Evolutionary conservation across 192 early-diverging fungal genomes (phyloP).

Genomic region (Coemansia sp.): DNA sequence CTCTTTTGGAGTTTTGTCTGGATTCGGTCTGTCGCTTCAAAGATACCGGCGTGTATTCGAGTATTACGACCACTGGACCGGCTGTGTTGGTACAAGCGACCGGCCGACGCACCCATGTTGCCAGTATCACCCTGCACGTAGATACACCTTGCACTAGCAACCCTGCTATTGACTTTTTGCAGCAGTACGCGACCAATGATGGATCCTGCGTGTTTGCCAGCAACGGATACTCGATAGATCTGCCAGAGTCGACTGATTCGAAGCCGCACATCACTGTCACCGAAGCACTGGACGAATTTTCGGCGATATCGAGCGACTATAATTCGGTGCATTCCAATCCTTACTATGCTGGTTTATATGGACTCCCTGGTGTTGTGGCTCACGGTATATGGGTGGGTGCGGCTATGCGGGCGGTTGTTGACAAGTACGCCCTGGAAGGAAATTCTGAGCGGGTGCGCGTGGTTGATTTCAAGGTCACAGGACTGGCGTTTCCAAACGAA

Average conservation of each 20-base stretch:
- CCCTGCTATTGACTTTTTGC: slow-evolving; percentile 78
- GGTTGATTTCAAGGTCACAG: slow-evolving; percentile 76
- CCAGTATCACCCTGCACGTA: slow-evolving; percentile 67
- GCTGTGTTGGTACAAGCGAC: slow-evolving; percentile 57
- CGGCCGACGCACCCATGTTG: slow-evolving; percentile 70
- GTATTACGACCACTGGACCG: slow-evolving; percentile 68
- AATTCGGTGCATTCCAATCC: slow-evolving; percentile 93
- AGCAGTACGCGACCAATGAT: slow-evolving; percentile 66
- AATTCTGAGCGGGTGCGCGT: slow-evolving; percentile 75
- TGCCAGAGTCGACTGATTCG: not conserved
- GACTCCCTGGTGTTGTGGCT: slow-evolving; percentile 84
- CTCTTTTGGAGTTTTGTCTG: slow-evolving; percentile 77
- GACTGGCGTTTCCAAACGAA: slow-evolving; percentile 87
- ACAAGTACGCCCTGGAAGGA: slow-evolving; percentile 83
- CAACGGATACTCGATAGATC: slow-evolving; percentile 54
- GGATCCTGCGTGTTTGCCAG: slow-evolving; percentile 73
- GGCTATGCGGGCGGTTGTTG: slow-evolving; percentile 87
- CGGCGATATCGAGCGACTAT: slow-evolving; percentile 74
- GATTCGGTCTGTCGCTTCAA: slow-evolving; percentile 68
- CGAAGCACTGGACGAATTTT: slow-evolving; percentile 77
- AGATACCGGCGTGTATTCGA: slow-evolving; percentile 58
- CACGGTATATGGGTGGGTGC: slow-evolving; percentile 95
- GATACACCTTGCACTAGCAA: slow-evolving; percentile 65
- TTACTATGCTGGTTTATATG: slow-evolving; percentile 83
- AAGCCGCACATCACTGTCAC: slow-evolving; percentile 50